phyloP scores from a whole-genome alignment of 2,329 filamentous ascomycete genomes.

The Lasiodiplodia sp. region DNA sequence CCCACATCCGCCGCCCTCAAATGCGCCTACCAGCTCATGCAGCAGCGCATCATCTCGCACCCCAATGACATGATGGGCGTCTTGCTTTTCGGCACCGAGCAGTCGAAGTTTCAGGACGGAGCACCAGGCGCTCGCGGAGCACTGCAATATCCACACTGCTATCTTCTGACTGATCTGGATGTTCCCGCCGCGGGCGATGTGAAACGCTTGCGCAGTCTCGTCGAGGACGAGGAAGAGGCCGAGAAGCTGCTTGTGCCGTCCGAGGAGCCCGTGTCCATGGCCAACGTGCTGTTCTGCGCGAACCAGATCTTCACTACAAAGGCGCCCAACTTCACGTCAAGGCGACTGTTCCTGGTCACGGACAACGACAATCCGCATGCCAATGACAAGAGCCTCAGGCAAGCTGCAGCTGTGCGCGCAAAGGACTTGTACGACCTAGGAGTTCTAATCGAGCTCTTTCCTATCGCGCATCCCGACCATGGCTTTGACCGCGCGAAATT shows the following conservation, averaged over 20 bases:
- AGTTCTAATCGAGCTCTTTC: constrained; percentile 90
- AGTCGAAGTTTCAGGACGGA: constrained; percentile 78
- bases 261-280: constrained; percentile 76
- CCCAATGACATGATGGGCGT: constrained; percentile 98
- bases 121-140: constrained; percentile 63
- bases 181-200: constrained; percentile 88
- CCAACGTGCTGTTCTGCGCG: constrained; percentile 89
- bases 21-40: constrained; percentile 94
- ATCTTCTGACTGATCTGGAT: constrained; percentile 86
- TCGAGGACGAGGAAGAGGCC: constrained; percentile 78
- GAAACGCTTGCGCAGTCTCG: constrained; percentile 75
- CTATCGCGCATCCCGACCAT: constrained; percentile 74
- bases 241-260: constrained; percentile 74
- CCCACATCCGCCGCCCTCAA: constrained; percentile 85
- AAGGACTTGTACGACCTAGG: constrained; percentile 96
- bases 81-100: constrained; percentile 86
- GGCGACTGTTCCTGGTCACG: constrained; percentile 93
- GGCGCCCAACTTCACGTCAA: constrained; percentile 90
- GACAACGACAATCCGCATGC: constrained; percentile 88
- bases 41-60: constrained; percentile 96
- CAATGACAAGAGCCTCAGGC: constrained; percentile 73
- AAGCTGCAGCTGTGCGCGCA: constrained; percentile 82
- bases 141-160: constrained; percentile 85
- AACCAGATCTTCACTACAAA: constrained; percentile 97
- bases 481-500: constrained; percentile 85